Evolutionary conservation across 345 rosid genomes (phyloP).

Genomic region (Brassica rapa): DNA sequence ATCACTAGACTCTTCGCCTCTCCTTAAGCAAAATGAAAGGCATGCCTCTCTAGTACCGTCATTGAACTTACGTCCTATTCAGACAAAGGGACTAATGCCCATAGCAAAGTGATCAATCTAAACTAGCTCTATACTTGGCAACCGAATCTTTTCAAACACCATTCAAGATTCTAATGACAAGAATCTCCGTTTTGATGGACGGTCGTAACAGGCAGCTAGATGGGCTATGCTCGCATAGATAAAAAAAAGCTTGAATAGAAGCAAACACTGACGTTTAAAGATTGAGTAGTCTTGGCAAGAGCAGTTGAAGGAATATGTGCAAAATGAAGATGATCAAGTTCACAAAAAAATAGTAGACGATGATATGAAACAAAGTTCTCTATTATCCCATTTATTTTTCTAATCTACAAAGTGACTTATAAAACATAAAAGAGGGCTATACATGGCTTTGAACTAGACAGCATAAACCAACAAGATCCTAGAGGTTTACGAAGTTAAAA

Average conservation of each 20-base stretch:
- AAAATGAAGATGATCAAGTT: constrained; percentile 43
- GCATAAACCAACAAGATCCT: not conserved
- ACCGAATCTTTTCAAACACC: not conserved
- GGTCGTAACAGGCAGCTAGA: constrained; percentile 36
- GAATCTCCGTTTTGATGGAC: not conserved
- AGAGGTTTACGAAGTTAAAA: not conserved
- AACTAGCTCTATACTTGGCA: not conserved
- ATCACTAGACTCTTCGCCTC: not conserved
- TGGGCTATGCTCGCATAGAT: not conserved
- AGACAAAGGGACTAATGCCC: not conserved
- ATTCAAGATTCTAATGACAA: not conserved
- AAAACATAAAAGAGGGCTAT: constrained; percentile 8
- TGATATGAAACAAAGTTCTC: not conserved
- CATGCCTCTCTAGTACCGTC: not conserved
- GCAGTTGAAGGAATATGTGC: constrained; percentile 67
- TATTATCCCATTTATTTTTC: not conserved
- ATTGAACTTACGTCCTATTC: not conserved
- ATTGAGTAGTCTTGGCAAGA: not conserved
- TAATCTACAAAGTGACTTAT: constrained; percentile 28
- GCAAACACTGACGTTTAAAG: not conserved
- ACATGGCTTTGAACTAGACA: not conserved
- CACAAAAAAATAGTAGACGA: not conserved
- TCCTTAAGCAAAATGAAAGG: not conserved
- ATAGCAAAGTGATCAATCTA: not conserved
- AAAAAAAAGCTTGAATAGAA: too few relatives aligned